Conservation (phyloP, 2,329 filamentous ascomycete genomes). For the Epichloe bromicola region DNA sequence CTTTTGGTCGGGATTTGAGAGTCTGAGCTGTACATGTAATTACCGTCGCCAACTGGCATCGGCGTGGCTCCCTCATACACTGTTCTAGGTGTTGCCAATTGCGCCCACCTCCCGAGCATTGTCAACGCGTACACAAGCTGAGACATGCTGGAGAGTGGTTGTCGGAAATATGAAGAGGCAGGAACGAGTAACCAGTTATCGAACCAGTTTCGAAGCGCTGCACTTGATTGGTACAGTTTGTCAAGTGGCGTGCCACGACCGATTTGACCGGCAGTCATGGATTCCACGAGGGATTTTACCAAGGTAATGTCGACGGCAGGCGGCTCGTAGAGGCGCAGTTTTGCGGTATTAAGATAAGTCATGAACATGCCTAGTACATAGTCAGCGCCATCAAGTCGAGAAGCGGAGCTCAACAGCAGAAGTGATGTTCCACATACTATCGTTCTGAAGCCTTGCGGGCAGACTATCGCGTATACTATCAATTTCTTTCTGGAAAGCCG, state of each 20-base stretch:
- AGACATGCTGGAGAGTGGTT: conserved; percentile 31
- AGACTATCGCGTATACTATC: conserved; percentile 26
- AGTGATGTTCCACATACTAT: conserved; percentile 21
- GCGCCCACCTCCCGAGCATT: conserved; percentile 38
- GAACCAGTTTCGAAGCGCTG: conserved; percentile 35
- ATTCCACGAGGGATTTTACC: conserved; percentile 29
- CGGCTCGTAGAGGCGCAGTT: conserved; percentile 34
- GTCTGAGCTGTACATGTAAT: conserved; percentile 13
- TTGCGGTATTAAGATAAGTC: conserved; percentile 25
- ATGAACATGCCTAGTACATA: not conserved
- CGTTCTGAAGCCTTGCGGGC: conserved; percentile 20
- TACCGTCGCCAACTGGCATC: conserved; percentile 15
- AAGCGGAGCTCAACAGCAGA: not conserved
- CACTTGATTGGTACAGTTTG: conserved; percentile 34
- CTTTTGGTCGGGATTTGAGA: conserved; percentile 10
- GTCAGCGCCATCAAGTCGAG: not conserved
- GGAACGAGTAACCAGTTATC: conserved; percentile 34
- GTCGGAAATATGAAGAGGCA: conserved; percentile 26
- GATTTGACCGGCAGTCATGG: conserved; percentile 24
- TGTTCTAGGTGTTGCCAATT: conserved; percentile 27
- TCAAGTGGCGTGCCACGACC: conserved; percentile 32
- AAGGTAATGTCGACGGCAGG: conserved; percentile 27
- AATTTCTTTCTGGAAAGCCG: conserved; percentile 32
- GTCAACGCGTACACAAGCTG: conserved; percentile 38
- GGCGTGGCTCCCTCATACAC: conserved; percentile 13